Base-by-base conservation (phyloP, 306 rosid species). In the Canavalia gladiata region DNA sequence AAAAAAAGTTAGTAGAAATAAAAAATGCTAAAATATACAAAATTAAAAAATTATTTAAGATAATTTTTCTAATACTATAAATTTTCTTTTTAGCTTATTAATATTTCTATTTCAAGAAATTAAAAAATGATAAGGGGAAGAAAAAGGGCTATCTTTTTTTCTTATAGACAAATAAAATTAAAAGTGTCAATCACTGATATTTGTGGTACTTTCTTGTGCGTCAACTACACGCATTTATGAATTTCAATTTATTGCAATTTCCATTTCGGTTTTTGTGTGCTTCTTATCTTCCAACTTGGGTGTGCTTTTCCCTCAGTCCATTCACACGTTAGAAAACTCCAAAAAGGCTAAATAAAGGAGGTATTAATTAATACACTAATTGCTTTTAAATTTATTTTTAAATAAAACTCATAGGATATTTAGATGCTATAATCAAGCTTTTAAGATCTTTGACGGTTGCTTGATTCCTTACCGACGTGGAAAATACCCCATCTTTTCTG, bases 361-460 rank as follows among this genome's bases (percentile, higher is more conserved):
- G 50, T 34, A 56, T 34, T 35, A 57, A 29, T 47, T 33, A 34
- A 47, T 30, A 46, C 8, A 29, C 8, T 46, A 37, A 58, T 58
- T 57, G 6, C 29, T 45, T 31, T 59, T 28, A 8, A 37, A 12
- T 59, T 62, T 63, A 5, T 4, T 8, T 18, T 28, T 11, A 42
- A 2, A 43, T 29, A 59, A 43, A 42, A 6, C 29, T 35, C 34
- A 8, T 34, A 34, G 41, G 63, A 35, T 49, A 76, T 47, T 62
- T 34, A 1, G 80, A 64, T 60, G 71, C 56, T 42, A 33, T 25
- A 13, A 28, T 33, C 25, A 39, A 43, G 30, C 65, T 78, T 69
- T 79, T 35, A 30, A 39, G 25, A 72, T 76, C 72, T 70, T 83
- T 81, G 89, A 81, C 84, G 47, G 80, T 77, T 63, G 75, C 84